These are phyloP conservation scores for Endocalyx cinctus DNA, from an alignment of 2,329 filamentous ascomycete species.

Conservation along the genomic window DNA sequence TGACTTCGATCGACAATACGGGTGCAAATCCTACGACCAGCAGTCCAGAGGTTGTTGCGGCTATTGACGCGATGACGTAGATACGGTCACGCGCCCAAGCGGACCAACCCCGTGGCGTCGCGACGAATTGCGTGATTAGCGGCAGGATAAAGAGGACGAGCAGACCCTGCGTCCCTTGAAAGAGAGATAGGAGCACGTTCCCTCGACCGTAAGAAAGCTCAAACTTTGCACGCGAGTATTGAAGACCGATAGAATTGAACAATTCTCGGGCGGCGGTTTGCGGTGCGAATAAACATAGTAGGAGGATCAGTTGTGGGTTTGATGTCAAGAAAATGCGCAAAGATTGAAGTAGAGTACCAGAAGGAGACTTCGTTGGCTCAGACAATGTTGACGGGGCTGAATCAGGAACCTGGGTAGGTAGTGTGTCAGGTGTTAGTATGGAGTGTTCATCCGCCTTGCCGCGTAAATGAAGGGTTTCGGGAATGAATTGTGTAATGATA, in stretches of 20 bases:
- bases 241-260: constrained; percentile 2
- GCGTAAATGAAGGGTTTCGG: constrained; percentile 2
- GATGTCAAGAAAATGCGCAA: constrained; percentile 1
- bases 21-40: constrained; percentile 2
- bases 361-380: neutral
- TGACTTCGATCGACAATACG: neutral
- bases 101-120: constrained; percentile 1
- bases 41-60: neutral
- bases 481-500: constrained; percentile 1
- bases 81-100: constrained; percentile 2
- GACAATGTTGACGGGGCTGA: neutral
- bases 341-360: neutral
- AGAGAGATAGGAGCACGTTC: constrained; percentile 1
- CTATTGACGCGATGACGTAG: constrained; percentile 1
- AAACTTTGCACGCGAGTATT: constrained; percentile 3
- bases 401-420: no score
- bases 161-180: constrained; percentile 2
- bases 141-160: constrained; percentile 1
- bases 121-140: constrained; percentile 1
- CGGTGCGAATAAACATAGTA: constrained; percentile 2
- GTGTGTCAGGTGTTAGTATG: no score
- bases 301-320: constrained; percentile 1
- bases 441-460: no score
- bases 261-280: constrained; percentile 3
- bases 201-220: constrained; percentile 1